Conservation (phyloP, 2,329 filamentous ascomycete species). For the Fusarium sp. region DNA sequence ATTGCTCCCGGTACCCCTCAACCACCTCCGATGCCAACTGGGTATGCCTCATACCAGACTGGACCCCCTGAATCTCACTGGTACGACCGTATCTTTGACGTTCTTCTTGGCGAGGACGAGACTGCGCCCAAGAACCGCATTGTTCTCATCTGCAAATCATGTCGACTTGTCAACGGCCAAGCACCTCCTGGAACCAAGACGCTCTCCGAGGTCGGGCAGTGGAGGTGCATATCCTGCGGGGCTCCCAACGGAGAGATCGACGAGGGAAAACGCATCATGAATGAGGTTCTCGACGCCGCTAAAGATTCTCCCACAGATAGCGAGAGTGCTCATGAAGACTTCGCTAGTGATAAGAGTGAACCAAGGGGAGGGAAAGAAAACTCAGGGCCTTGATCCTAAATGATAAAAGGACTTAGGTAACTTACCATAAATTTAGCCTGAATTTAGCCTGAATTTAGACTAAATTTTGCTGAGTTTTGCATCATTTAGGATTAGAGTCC, state of each 20-base stretch:
- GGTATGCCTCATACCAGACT: slow-evolving; percentile 26
- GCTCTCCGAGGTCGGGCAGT: slow-evolving; percentile 81
- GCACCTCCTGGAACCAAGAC: slow-evolving; percentile 86
- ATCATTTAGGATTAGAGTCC: background rate
- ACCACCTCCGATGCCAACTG: slow-evolving; percentile 22
- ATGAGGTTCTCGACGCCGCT: slow-evolving; percentile 62
- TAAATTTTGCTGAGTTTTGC: background rate
- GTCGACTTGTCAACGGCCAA: slow-evolving; percentile 92
- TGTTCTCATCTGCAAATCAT: slow-evolving; percentile 83
- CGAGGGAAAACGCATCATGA: slow-evolving; percentile 77
- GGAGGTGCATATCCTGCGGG: slow-evolving; percentile 89
- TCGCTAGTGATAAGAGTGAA: background rate
- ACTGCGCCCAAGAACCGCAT: slow-evolving; percentile 90
- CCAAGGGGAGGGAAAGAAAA: background rate
- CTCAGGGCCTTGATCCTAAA: background rate
- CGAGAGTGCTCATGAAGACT: slow-evolving; percentile 19
- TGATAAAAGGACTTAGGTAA: background rate
- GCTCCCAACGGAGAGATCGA: slow-evolving; percentile 83
- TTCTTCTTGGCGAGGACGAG: slow-evolving; percentile 94
- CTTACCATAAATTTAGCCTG: background rate
- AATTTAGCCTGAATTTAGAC: background rate
- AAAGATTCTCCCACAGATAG: slow-evolving; percentile 24
- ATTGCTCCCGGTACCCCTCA: slow-evolving; percentile 47
- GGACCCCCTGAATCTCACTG: slow-evolving; percentile 68
- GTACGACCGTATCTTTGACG: slow-evolving; percentile 94